Evolutionary conservation across 768 basidiomycete species (phyloP).

Genomic region (Suillus spraguei): DNA sequence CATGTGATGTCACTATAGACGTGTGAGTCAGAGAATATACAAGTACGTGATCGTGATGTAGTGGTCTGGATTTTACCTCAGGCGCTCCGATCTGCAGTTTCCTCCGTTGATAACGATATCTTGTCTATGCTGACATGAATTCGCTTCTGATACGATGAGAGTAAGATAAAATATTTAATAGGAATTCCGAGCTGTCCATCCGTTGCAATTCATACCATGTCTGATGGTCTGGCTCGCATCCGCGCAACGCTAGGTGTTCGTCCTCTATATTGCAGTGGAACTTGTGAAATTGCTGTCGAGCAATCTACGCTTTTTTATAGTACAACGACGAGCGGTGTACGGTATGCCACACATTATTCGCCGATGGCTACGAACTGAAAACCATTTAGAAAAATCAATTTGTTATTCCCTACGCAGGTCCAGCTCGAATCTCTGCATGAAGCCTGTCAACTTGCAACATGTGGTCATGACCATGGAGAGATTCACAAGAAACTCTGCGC

Average conservation of each 20-base stretch:
- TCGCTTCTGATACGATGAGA: background rate
- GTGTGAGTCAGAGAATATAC: background rate
- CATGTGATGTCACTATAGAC: background rate
- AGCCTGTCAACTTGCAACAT: constrained; percentile 44
- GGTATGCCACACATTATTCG: background rate
- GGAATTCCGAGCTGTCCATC: background rate
- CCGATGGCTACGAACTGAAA: background rate
- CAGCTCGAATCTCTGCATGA: constrained; percentile 27
- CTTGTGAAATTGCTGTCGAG: background rate
- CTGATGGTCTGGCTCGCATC: constrained; percentile 12
- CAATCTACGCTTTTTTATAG: constrained; percentile 1
- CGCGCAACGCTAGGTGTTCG: constrained; percentile 3
- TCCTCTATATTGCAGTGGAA: constrained; percentile 8
- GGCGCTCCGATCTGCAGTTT: background rate
- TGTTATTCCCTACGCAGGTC: constrained; percentile 1
- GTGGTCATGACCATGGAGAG: constrained; percentile 37
- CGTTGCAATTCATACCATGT: constrained; percentile 4
- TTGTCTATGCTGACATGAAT: background rate
- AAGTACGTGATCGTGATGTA: constrained; percentile 2
- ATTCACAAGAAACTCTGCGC: constrained; percentile 46
- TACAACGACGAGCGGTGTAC: background rate
- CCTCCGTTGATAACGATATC: background rate
- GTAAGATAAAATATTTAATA: background rate
- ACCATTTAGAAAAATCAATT: background rate
- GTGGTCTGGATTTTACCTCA: background rate